These are phyloP conservation scores for Funneliformis caledonium DNA, from an alignment of 371 early-diverging fungal genomes.

Conservation along the genomic window DNA sequence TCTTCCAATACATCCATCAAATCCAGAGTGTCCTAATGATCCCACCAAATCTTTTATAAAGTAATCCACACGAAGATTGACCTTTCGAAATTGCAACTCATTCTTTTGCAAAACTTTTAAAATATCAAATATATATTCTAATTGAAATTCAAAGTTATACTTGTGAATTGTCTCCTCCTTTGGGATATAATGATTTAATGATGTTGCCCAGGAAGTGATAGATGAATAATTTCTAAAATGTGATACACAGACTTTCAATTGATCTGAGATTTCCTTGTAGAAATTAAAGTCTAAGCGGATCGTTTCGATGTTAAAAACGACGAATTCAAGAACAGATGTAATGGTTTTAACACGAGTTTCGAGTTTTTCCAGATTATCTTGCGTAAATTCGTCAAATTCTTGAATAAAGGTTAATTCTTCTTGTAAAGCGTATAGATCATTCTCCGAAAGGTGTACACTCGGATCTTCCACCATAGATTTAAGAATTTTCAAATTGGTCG, in stretches of 20 bases:
- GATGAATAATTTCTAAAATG: background rate
- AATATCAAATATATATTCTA: background rate
- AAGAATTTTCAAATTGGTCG: background rate
- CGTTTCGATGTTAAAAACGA: background rate
- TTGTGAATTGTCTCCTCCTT: background rate
- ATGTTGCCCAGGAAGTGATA: background rate
- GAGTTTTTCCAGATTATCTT: background rate
- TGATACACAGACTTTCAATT: background rate
- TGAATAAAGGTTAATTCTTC: background rate
- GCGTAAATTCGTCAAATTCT: background rate
- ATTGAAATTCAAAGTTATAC: background rate
- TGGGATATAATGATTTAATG: background rate
- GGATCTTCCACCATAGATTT: background rate
- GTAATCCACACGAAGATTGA: background rate
- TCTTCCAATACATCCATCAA: background rate
- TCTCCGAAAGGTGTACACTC: background rate
- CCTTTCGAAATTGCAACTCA: background rate
- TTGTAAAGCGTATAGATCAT: too few relatives aligned
- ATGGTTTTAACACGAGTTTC: background rate
- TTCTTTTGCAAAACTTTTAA: background rate
- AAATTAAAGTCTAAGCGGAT: background rate
- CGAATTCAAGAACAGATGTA: background rate
- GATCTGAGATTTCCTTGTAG: background rate
- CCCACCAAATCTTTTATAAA: background rate
- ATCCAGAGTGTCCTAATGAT: background rate